phyloP scores from a whole-genome alignment of 768 basidiomycete species.

The Agaricus blazei region DNA sequence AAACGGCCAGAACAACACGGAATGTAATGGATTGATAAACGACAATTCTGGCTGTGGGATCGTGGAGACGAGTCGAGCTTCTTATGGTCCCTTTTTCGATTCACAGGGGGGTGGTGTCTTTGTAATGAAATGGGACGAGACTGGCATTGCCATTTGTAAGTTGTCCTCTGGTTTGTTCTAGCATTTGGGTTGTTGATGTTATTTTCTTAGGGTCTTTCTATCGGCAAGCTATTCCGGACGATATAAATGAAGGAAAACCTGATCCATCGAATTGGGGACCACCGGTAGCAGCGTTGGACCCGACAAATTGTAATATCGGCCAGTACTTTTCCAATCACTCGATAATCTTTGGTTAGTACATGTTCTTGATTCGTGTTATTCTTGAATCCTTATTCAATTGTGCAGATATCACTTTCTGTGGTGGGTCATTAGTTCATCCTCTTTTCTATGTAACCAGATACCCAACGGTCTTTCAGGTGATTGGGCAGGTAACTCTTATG shows the following conservation, averaged over 20 bases:
- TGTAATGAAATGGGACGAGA: conserved; percentile 86
- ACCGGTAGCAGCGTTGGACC: conserved; percentile 57
- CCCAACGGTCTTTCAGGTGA: conserved; percentile 41
- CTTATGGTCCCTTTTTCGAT: conserved; percentile 83
- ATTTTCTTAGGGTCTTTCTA: conserved; percentile 68
- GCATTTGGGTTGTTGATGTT: background rate
- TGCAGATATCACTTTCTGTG: conserved; percentile 81
- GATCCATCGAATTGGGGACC: conserved; percentile 63
- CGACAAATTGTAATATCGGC: conserved; percentile 43
- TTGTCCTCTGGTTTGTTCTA: conserved; percentile 3
- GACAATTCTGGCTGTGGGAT: conserved; percentile 73
- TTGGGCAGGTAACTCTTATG: conserved; percentile 82
- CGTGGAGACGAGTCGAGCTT: conserved; percentile 73
- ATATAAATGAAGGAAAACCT: conserved; percentile 57
- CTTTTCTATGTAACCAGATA: background rate
- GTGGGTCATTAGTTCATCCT: conserved; percentile 27
- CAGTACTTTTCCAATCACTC: conserved; percentile 44
- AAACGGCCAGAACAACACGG: conserved; percentile 10
- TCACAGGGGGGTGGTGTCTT: conserved; percentile 78
- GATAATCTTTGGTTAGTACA: conserved; percentile 64
- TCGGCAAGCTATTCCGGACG: conserved; percentile 66
- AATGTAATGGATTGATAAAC: conserved; percentile 49
- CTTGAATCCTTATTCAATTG: conserved; percentile 3
- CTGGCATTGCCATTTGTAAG: conserved; percentile 74
- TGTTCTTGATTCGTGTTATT: conserved; percentile 11